A percentile compares a stretch with the other conserved stretches of the same genome.
These are phyloP conservation scores for Phoenix roebelenii DNA, from an alignment of 176 grass and related monocot species.

Conservation along the genomic window DNA sequence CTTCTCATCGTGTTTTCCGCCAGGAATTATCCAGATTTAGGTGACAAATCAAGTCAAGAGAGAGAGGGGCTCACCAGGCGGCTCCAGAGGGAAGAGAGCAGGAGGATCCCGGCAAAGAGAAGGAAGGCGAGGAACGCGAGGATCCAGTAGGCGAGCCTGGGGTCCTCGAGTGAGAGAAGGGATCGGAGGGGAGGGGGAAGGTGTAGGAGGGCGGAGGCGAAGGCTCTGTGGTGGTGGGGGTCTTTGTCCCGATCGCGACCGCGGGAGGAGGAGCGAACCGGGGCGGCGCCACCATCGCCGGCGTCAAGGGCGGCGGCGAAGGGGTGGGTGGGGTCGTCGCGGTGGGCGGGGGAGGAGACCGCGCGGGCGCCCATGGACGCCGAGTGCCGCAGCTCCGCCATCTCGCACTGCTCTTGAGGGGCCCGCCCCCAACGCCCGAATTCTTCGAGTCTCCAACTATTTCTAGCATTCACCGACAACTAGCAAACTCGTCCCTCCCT, in stretches of 20 bases:
- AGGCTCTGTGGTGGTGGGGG: constrained; percentile 28
- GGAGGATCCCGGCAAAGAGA: constrained; percentile 34
- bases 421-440: too few relatives aligned
- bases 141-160: constrained; percentile 48
- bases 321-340: constrained; percentile 41
- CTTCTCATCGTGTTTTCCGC: too few relatives aligned
- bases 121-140: constrained; percentile 47
- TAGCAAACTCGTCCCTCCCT: too few relatives aligned
- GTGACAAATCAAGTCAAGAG: constrained; percentile 2
- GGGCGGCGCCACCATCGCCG: neutral
- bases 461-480: too few relatives aligned
- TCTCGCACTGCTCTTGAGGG: constrained; percentile 4
- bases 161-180: constrained; percentile 61
- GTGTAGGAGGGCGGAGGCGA: constrained; percentile 29
- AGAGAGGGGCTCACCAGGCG: constrained; percentile 47
- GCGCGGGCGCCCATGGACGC: constrained; percentile 39
- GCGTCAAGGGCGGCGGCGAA: constrained; percentile 20
- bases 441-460: too few relatives aligned
- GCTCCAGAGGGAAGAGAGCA: constrained; percentile 54
- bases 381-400: constrained; percentile 89
- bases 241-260: constrained; percentile 40
- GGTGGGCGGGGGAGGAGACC: constrained; percentile 47
- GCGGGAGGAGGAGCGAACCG: neutral
- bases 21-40: neutral
- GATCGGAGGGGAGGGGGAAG: constrained; percentile 43